Conservation (phyloP, 768 basidiomycete genomes). For the Lactifluus rugatus region DNA sequence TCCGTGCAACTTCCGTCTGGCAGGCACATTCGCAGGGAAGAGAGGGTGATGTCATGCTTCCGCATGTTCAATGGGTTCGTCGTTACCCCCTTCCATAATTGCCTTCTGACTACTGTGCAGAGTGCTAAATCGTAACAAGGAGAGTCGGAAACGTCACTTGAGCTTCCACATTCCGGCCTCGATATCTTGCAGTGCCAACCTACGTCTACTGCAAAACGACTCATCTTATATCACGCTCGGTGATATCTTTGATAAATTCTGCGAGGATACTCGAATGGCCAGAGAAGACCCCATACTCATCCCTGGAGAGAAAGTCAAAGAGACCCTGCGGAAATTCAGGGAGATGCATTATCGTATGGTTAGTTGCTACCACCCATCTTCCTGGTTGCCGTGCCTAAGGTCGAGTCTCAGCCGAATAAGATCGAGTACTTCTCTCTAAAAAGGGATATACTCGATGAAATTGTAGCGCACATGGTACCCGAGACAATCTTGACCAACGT, state of each 20-base stretch:
- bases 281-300: slow-evolving; percentile 84
- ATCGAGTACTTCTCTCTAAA: slow-evolving; percentile 59
- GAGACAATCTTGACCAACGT: slow-evolving; percentile 82
- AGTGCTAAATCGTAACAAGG: slow-evolving; percentile 78
- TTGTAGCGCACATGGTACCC: slow-evolving; percentile 78
- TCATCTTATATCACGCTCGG: slow-evolving; percentile 83
- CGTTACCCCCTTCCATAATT: not conserved
- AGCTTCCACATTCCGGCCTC: slow-evolving; percentile 85
- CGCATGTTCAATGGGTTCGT: slow-evolving; percentile 85
- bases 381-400: not conserved
- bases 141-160: slow-evolving; percentile 85
- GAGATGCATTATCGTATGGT: slow-evolving; percentile 36
- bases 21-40: slow-evolving; percentile 83
- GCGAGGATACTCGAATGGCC: slow-evolving; percentile 59
- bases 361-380: slow-evolving; percentile 12
- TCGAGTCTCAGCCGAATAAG: slow-evolving; percentile 40
- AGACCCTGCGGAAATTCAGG: slow-evolving; percentile 51
- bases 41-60: slow-evolving; percentile 83
- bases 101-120: slow-evolving; percentile 33
- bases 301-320: slow-evolving; percentile 76
- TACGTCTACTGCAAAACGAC: slow-evolving; percentile 86
- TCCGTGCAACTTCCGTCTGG: slow-evolving; percentile 83
- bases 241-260: slow-evolving; percentile 91
- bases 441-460: slow-evolving; percentile 84
- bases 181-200: slow-evolving; percentile 70